Evolutionary conservation across 768 basidiomycete genomes (phyloP).

Genomic region (Hysterangium stoloniferum): DNA sequence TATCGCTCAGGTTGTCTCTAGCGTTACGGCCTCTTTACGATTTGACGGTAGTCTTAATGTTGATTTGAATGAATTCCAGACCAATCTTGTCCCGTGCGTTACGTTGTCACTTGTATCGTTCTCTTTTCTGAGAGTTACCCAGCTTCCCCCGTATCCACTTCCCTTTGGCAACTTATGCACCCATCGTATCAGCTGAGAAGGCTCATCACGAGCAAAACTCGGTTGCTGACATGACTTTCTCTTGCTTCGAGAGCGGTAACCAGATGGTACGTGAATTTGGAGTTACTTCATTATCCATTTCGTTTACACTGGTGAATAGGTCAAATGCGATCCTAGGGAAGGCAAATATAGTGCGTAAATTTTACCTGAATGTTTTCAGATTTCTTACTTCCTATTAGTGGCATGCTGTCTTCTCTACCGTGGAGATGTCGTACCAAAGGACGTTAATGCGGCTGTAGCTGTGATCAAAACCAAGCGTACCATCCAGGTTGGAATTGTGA

Average conservation of each 20-base stretch:
- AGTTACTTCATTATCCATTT: not conserved
- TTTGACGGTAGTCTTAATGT: constrained; percentile 98
- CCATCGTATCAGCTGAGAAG: constrained; percentile 92
- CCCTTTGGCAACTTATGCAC: constrained; percentile 94
- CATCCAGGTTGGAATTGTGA: constrained; percentile 34
- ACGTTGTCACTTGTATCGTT: constrained; percentile 6
- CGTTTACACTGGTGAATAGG: constrained; percentile 19
- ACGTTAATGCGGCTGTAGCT: constrained; percentile 66
- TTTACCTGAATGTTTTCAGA: too few species aligned
- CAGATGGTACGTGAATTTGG: constrained; percentile 71
- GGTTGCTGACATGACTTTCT: constrained; percentile 96
- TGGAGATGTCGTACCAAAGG: constrained; percentile 74
- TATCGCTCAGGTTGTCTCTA: constrained; percentile 98
- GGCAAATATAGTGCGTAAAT: constrained; percentile 90
- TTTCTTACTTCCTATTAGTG: constrained; percentile 38
- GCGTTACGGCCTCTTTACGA: constrained; percentile 92
- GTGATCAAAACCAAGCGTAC: constrained; percentile 74
- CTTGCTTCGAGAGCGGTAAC: constrained; percentile 94
- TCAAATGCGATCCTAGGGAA: constrained; percentile 91
- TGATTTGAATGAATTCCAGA: constrained; percentile 97
- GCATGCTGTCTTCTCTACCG: constrained; percentile 66
- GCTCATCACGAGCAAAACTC: constrained; percentile 96
- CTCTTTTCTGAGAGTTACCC: constrained; percentile 11
- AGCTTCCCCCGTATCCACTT: constrained; percentile 99
- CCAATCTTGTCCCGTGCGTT: constrained; percentile 92